Conservation (phyloP, 768 basidiomycete species). For the Panaeolus papilionaceus region DNA sequence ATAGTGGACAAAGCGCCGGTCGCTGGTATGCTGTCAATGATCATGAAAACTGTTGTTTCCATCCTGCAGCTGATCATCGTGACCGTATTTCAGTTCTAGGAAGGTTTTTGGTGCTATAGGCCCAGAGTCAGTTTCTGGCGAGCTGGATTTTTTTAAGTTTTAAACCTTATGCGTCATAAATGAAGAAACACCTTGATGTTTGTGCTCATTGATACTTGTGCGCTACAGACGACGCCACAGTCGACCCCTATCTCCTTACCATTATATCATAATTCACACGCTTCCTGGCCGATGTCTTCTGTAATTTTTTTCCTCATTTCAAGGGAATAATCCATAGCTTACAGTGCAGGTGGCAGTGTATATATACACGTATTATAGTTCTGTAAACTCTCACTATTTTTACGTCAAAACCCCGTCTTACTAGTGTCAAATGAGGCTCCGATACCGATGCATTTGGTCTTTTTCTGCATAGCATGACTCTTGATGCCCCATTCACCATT, state of each 20-base stretch:
- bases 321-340: background rate
- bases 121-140: no score
- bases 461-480: conserved; percentile 3
- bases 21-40: no score
- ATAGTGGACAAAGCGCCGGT: no score
- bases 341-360: background rate
- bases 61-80: no score
- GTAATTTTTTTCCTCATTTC: background rate
- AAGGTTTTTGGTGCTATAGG: no score
- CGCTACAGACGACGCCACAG: background rate
- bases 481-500: background rate
- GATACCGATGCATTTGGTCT: background rate
- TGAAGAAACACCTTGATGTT: no score
- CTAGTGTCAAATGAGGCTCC: background rate
- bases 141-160: no score
- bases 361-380: background rate
- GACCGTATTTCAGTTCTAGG: no score
- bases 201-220: no score
- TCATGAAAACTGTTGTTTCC: no score
- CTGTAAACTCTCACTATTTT: background rate
- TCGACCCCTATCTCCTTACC: background rate
- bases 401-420: background rate
- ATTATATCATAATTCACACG: conserved; percentile 4
- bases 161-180: no score
- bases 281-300: background rate